Evolutionary conservation across 2,329 filamentous ascomycete species (phyloP).

Genomic region (Leptographium radiaticola): DNA sequence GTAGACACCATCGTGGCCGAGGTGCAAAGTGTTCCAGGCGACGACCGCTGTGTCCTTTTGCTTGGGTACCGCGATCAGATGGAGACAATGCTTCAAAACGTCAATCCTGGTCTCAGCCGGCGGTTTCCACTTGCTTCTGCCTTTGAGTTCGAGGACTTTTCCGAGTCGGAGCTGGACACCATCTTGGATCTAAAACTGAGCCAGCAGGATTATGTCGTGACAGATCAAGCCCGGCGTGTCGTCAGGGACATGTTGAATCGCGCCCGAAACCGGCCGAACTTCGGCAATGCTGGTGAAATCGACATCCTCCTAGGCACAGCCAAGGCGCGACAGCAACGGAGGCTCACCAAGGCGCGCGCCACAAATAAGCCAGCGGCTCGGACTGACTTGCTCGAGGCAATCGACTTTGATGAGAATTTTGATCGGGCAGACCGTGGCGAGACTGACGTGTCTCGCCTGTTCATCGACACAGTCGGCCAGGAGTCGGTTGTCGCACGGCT

Average conservation of each 20-base stretch:
- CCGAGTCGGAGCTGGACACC: constrained; percentile 36
- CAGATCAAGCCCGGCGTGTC: constrained; percentile 34
- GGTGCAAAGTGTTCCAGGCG: constrained; percentile 54
- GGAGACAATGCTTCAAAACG: constrained; percentile 59
- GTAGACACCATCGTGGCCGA: constrained; percentile 65
- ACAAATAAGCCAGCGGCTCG: constrained; percentile 9
- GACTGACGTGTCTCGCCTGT: constrained; percentile 39
- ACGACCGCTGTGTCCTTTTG: constrained; percentile 60
- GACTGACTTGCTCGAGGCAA: constrained; percentile 16
- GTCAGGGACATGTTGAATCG: constrained; percentile 48
- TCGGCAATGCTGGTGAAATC: constrained; percentile 63
- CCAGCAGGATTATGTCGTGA: constrained; percentile 37
- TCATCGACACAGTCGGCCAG: constrained; percentile 44
- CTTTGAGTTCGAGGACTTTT: constrained; percentile 59
- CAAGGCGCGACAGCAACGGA: constrained; percentile 27
- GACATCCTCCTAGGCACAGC: constrained; percentile 52
- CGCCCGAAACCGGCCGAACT: constrained; percentile 49
- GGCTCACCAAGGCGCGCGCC: constrained; percentile 11
- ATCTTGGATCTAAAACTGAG: constrained; percentile 55
- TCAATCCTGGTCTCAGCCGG: constrained; percentile 55
- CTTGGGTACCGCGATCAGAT: constrained; percentile 60
- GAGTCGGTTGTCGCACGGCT: constrained; percentile 40
- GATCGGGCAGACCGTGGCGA: constrained; percentile 33
- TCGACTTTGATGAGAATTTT: constrained; percentile 47
- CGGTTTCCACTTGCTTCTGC: constrained; percentile 51